Evolutionary conservation across 768 basidiomycete genomes (phyloP), one percentile per base, ranked within the genome.

Genomic region (Boletus rubroflammeus): DNA sequence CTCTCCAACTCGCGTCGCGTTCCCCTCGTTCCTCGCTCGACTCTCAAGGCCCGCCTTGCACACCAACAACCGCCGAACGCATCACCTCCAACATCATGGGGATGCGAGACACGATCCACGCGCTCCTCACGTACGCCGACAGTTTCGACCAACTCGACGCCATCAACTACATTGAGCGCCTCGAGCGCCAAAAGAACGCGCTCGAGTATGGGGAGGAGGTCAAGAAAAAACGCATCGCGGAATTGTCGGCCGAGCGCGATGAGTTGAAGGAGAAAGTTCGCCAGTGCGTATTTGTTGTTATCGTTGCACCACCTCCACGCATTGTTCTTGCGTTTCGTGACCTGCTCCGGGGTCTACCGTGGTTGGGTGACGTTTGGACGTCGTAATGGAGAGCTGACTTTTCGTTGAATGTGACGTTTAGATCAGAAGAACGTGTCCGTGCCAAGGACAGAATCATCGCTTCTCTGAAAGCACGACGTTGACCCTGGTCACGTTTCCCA

Each of bases 171-270:
- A 64, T 79, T 39, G 55, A 55, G 32, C 71, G 67, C 49, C 67
- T 80, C 35, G 76, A 81, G 55, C 67, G 74, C 35, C 73, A 72
- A 51, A 56, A 66, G 10, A 58, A 59, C 9, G 74, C 76, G 21
- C 64, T 73, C 44, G 70, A 70, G 41, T 68, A 72, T 41, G 68
- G 72, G 25, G 72, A 70, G 14, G 61, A 63, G 4, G 64, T 62
- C 5, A 78, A 77, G 56, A 63, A 62, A 31, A 62, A 40, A 26
- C 41, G 21, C 0, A 62, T 69, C 2, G 50, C 36, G 5, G n/a
- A n/a, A 11, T 9, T 67, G 34, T 29, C n/a, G 23, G 44, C 39
- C 6, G 60, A 65, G 17, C n/a, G 34, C 2, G 40, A 54, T 4
- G 53, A 26, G 2, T 19, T 50, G 17, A 34, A 29, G 26, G 53